Conservation (phyloP, 805 yeast species). For the Starmera dryadoides region DNA sequence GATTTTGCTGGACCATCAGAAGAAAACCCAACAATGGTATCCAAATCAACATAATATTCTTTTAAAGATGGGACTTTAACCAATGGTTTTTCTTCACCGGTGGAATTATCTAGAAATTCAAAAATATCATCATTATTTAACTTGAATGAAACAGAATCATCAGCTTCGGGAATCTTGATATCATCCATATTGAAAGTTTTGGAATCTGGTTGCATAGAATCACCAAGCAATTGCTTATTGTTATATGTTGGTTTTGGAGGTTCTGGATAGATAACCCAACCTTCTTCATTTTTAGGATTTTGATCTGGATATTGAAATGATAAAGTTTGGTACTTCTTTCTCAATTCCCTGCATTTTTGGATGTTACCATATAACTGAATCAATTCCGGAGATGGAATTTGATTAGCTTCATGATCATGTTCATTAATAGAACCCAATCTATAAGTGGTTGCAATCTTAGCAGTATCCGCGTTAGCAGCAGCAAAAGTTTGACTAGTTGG, state of each 20-base stretch:
- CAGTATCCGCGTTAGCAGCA: conserved; percentile 18
- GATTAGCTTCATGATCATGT: conserved; percentile 44
- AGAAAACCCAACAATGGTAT: conserved; percentile 61
- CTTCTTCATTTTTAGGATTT: conserved; percentile 74
- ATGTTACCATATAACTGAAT: conserved; percentile 57
- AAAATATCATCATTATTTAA: conserved; percentile 62
- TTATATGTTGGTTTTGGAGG: conserved; percentile 92
- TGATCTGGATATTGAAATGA: conserved; percentile 69
- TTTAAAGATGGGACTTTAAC: conserved; percentile 70
- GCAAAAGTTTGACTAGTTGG: too few species aligned
- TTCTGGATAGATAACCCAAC: conserved; percentile 83
- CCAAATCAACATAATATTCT: conserved; percentile 83
- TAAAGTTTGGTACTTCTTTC: conserved; percentile 65
- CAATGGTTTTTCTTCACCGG: conserved; percentile 24
- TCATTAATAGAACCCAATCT: conserved; percentile 40
- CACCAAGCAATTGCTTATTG: conserved; percentile 44
- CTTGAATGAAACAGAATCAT: conserved; percentile 33
- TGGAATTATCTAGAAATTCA: conserved; percentile 42
- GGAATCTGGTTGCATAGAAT: conserved; percentile 30
- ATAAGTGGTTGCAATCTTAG: conserved; percentile 23
- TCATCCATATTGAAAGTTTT: conserved; percentile 34
- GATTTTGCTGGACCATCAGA: conserved; percentile 96
- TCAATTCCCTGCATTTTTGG: conserved; percentile 57
- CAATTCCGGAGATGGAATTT: conserved; percentile 61
- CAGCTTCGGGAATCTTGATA: conserved; percentile 42